These are phyloP conservation scores for Batrachochytrium dendrobatidis DNA, from an alignment of 371 early-diverging fungal genomes.

Conservation along the genomic window DNA sequence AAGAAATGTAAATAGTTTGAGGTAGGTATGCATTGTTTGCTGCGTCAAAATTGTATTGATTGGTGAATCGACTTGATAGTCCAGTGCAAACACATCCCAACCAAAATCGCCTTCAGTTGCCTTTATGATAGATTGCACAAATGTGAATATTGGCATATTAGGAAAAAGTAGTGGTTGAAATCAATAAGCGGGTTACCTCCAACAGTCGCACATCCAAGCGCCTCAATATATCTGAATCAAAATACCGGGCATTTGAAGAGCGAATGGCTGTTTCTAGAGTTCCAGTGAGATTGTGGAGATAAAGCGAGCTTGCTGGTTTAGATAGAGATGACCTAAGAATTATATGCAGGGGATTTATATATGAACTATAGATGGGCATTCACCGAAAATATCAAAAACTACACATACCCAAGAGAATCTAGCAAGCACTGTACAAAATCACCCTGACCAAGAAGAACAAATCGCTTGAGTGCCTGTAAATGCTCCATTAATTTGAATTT, in stretches of 20 bases:
- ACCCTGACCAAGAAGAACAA: constrained; percentile 90
- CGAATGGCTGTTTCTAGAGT: constrained; percentile 78
- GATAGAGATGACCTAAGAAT: constrained; percentile 41
- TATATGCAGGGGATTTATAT: constrained; percentile 5
- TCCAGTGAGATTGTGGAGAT: constrained; percentile 83
- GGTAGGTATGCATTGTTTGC: constrained; percentile 70
- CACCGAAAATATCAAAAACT: constrained; percentile 1
- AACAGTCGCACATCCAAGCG: constrained; percentile 70
- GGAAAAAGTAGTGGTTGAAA: not conserved
- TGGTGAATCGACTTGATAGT: constrained; percentile 78
- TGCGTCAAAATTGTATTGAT: constrained; percentile 75
- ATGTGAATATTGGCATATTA: not conserved
- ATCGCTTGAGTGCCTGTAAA: constrained; percentile 75
- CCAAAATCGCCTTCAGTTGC: constrained; percentile 66
- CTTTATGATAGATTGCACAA: constrained; percentile 22
- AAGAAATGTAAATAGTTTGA: constrained; percentile 75
- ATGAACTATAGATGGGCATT: not conserved
- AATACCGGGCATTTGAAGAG: constrained; percentile 85
- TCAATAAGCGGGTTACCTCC: constrained; percentile 33
- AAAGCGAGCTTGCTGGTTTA: constrained; percentile 67
- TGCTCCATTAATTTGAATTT: constrained; percentile 81
- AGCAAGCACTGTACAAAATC: constrained; percentile 87
- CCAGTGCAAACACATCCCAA: constrained; percentile 89
- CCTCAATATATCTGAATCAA: constrained; percentile 66
- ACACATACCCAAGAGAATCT: constrained; percentile 69